Percentiles rank a stretch among this genome's conserved stretches.
These are phyloP conservation scores for Plantago rigida DNA, from an alignment of 305 asterid species.

Conservation along the genomic window DNA sequence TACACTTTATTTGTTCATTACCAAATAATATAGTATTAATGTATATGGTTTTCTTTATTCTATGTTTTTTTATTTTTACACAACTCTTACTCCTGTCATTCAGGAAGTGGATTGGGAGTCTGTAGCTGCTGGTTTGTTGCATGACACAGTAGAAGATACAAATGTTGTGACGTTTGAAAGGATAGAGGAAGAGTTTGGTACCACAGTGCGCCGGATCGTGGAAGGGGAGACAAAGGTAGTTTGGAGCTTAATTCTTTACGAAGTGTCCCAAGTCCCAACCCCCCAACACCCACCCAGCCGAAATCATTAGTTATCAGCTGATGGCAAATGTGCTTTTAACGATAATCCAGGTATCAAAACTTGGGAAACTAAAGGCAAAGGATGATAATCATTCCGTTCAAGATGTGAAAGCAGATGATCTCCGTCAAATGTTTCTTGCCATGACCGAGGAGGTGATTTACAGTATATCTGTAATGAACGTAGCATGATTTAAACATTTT, in stretches of 20 bases:
- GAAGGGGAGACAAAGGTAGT: constrained; percentile 95
- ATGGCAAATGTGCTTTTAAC: constrained; percentile 19
- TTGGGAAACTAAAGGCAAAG: constrained; percentile 78
- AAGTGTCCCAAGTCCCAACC: too few species aligned
- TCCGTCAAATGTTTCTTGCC: constrained; percentile 90
- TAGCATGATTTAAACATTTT: constrained; percentile 14
- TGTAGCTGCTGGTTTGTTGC: constrained; percentile 83
- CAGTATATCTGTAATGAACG: neutral
- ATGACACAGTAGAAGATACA: constrained; percentile 93
- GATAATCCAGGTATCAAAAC: constrained; percentile 70
- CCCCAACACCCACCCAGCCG: neutral
- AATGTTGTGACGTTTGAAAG: constrained; percentile 72
- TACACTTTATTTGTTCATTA: constrained; percentile 19
- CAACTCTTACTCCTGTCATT: constrained; percentile 21
- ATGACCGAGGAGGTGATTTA: constrained; percentile 82
- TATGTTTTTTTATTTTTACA: too few species aligned
- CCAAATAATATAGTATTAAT: too few species aligned
- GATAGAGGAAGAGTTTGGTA: constrained; percentile 72
- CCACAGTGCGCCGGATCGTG: constrained; percentile 70
- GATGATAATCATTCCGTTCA: constrained; percentile 70
- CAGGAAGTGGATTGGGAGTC: constrained; percentile 97
- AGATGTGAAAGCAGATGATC: constrained; percentile 95
- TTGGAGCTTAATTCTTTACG: constrained; percentile 2
- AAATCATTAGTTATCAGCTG: constrained; percentile 17
- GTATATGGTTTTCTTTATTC: too few species aligned